phyloP scores from a whole-genome alignment of 768 basidiomycete genomes.

The Chlorophyllum brunneum region DNA sequence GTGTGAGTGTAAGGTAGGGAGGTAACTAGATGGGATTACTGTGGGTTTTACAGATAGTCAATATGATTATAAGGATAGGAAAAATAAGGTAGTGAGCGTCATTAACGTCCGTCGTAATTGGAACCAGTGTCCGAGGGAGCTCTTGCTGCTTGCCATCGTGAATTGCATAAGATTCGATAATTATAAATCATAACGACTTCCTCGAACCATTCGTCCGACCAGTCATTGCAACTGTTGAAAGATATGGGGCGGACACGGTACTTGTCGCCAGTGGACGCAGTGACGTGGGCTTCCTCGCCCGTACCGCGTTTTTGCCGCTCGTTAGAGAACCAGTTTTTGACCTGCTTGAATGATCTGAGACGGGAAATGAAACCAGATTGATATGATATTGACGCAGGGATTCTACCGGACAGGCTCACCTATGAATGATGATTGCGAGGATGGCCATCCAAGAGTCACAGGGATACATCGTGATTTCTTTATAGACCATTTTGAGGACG shows the following conservation, averaged over 20 bases:
- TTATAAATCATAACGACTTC: conserved; percentile 59
- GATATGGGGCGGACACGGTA: conserved; percentile 48
- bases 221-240: conserved; percentile 45
- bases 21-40: not conserved
- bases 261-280: conserved; percentile 36
- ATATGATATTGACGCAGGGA: conserved; percentile 3
- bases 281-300: conserved; percentile 35
- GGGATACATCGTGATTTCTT: conserved; percentile 65
- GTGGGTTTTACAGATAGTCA: conserved; percentile 8
- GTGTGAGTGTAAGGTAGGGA: conserved; percentile 4
- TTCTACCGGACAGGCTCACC: conserved; percentile 29
- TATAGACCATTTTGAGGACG: conserved; percentile 60
- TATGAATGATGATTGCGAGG: conserved; percentile 51
- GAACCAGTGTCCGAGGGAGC: conserved; percentile 12
- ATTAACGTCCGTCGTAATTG: conserved; percentile 12
- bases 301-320: conserved; percentile 46
- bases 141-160: conserved; percentile 18
- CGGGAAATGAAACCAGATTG: conserved; percentile 4
- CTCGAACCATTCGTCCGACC: conserved; percentile 61
- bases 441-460: conserved; percentile 58
- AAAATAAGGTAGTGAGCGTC: conserved; percentile 10
- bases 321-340: conserved; percentile 69
- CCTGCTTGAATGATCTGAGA: conserved; percentile 53
- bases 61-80: conserved; percentile 12
- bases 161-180: conserved; percentile 34